These are phyloP conservation scores for Ganoderma sinense DNA, from an alignment of 1,284 basidiomycete species.

Conservation along the genomic window DNA sequence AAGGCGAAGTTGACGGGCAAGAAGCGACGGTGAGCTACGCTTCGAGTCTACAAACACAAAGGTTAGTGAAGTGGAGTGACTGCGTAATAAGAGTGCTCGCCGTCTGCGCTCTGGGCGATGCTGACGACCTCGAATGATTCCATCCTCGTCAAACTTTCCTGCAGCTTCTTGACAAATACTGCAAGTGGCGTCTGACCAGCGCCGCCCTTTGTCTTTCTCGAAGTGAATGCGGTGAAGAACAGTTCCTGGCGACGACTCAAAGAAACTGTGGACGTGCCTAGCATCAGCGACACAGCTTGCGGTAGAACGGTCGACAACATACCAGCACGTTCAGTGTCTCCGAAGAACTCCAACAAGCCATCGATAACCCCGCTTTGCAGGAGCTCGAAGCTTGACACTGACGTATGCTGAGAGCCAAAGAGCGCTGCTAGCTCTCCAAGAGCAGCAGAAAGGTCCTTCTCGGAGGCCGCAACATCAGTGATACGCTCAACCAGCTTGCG, in stretches of 20 bases:
- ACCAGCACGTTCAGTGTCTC: slow-evolving; percentile 68
- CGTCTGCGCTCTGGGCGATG: slow-evolving; percentile 79
- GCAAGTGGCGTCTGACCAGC: slow-evolving; percentile 70
- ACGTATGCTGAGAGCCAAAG: slow-evolving; percentile 79
- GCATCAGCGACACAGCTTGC: slow-evolving; percentile 7
- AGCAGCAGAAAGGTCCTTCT: slow-evolving; percentile 70
- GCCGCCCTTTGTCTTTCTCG: slow-evolving; percentile 53
- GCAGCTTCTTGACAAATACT: slow-evolving; percentile 92
- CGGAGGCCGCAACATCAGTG: slow-evolving; percentile 59
- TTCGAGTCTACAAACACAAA: slow-evolving; percentile 68
- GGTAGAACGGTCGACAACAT: slow-evolving; percentile 33
- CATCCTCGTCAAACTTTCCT: slow-evolving; percentile 92
- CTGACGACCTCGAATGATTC: slow-evolving; percentile 95
- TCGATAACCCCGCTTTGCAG: slow-evolving; percentile 94
- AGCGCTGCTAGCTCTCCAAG: slow-evolving; percentile 79
- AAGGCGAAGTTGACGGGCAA: slow-evolving; percentile 89
- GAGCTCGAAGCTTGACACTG: slow-evolving; percentile 96
- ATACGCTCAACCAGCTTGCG: slow-evolving; percentile 72
- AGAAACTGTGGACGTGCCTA: slow-evolving; percentile 51
- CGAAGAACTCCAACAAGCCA: slow-evolving; percentile 84
- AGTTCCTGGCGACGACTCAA: slow-evolving; percentile 71
- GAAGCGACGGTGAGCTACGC: slow-evolving; percentile 83
- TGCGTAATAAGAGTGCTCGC: slow-evolving; percentile 48
- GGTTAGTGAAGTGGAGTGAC: background rate
- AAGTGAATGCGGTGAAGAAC: slow-evolving; percentile 77